Evolutionary conservation across 2,329 filamentous ascomycete species (phyloP), one percentile per base, ranked within the genome.

Genomic region (Colletotrichum costaricense): DNA sequence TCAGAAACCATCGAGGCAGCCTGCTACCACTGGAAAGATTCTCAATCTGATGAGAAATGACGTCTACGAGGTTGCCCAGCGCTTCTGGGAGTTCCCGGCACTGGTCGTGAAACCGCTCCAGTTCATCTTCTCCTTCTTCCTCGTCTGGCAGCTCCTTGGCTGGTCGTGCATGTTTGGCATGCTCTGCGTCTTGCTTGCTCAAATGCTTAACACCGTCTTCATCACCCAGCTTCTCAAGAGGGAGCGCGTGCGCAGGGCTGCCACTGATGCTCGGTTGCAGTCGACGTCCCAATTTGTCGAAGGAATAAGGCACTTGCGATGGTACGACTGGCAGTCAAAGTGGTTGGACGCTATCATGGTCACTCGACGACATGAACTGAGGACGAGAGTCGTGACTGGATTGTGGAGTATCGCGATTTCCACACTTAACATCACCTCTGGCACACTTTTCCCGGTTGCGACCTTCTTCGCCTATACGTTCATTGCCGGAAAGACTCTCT

Each of bases 11-110:
- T 24, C 55, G 69, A 84, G 89, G 72, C 85, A 89, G 68, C 89
- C 93, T 2, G 94, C 95, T 0, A 95, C 94, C 0, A 96, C 95
- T 83, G 95, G 95, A 8, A 97, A 97, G 79, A 97, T 98, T 64
- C 88, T 98, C 74, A 98, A 97, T 77, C 83, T 98, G 2, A 93
- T 97, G 86, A 92, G 94, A 62, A 91, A 89, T 72, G 94, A 97
- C 80, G 94, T 93, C 0, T 97, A 96, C 78, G 93, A 95, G 79
- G 90, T 96, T 52, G 90, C 94, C 3, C 94, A 96, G 78, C 86
- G 93, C 56, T 97, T 98, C 77, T 98, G 95, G 95, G 95, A 98
- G 73, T 93, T 97, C 65, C 89, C 93, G 2, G 86, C 87, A n/a
- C 84, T 98, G 2, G 84, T 97, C 54, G 92, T 92, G 3, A 94